Evolutionary conservation across 352 stramenopile species (phyloP).

Genomic region (Elongisporangium anandrum): DNA sequence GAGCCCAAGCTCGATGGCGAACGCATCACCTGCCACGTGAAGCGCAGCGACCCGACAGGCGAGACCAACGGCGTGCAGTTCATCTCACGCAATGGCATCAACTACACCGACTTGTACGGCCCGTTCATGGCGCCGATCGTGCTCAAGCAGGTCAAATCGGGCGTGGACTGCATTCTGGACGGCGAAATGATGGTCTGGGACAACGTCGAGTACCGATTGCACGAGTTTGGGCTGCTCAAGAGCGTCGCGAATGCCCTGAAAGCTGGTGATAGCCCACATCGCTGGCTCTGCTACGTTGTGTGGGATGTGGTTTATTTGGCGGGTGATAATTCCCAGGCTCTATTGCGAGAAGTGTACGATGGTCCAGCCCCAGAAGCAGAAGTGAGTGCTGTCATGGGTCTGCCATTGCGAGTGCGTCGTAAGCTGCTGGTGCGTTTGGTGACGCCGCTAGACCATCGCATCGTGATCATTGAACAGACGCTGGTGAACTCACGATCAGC

Average conservation of each 20-base stretch:
- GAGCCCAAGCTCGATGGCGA: constrained; percentile 85
- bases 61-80: constrained; percentile 44
- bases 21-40: constrained; percentile 76
- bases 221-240: constrained; percentile 80
- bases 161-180: constrained; percentile 75
- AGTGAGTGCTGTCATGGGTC: constrained; percentile 64
- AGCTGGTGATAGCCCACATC: constrained; percentile 44
- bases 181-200: constrained; percentile 90
- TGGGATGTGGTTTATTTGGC: constrained; percentile 82
- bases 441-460: constrained; percentile 64
- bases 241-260: constrained; percentile 65
- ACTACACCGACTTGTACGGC: constrained; percentile 75
- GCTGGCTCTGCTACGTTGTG: constrained; percentile 82
- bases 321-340: constrained; percentile 25
- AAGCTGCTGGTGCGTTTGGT: constrained; percentile 61
- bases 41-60: constrained; percentile 15
- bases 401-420: constrained; percentile 58
- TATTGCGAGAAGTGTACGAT: constrained; percentile 64
- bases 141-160: constrained; percentile 45
- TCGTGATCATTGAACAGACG: constrained; percentile 79
- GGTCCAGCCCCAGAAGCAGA: constrained; percentile 26
- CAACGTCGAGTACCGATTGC: constrained; percentile 66
- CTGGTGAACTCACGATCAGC: constrained; percentile 67
- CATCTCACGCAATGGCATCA: constrained; percentile 81
- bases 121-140: constrained; percentile 58